Base-by-base conservation (phyloP, 768 basidiomycete species). In the Kwoniella bestiolae region DNA sequence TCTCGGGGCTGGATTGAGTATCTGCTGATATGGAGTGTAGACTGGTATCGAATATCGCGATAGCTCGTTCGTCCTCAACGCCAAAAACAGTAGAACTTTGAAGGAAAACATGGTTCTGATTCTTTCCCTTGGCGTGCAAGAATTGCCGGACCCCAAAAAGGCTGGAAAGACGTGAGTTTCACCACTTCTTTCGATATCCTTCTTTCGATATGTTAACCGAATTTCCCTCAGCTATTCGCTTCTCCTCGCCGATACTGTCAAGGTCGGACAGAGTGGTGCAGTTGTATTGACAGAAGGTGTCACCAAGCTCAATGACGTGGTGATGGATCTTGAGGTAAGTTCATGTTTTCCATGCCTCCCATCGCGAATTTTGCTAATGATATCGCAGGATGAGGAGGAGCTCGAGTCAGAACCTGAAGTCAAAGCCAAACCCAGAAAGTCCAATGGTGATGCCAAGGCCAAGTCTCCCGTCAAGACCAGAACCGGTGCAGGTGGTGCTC, bases 41-140 rank as follows among this genome's bases (percentile, higher is more conserved):
- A 97, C 89, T 80, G 95, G 95, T 5, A 87, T 97, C 77, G 95
- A 99, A 80, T 97, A 94, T 83, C 88, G 94, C 45, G 95, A 99
- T 77, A 87, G 89, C 9, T 84, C 88, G 0, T 96, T 94, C 79
- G 82, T 94, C 12, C 83, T 98, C 38, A 90, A 89, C 4, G 68
- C 88, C 7, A 98, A 95, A 83, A 95, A 92, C 73, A 82, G 82
- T 6, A 87, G 89, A 9, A 82, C 82, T 14, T 78, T 97, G 53
- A 88, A 86, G 75, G 83, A 88, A 58, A 88, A 89, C 75, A 96
- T 95, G 94, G 85, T 91, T 28, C 84, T 96, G 79, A 91, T 89
- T 75, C 83, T 99, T 34, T 86, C 86, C 21, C 84, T 98, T 53
- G 94, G 94, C 2, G 93, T 98, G 80, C 85, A 88, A 28, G 91